Evolutionary conservation across 495 filamentous ascomycete species (phyloP), one percentile per base, ranked within the genome.

Genomic region (Acidomyces sp.): DNA sequence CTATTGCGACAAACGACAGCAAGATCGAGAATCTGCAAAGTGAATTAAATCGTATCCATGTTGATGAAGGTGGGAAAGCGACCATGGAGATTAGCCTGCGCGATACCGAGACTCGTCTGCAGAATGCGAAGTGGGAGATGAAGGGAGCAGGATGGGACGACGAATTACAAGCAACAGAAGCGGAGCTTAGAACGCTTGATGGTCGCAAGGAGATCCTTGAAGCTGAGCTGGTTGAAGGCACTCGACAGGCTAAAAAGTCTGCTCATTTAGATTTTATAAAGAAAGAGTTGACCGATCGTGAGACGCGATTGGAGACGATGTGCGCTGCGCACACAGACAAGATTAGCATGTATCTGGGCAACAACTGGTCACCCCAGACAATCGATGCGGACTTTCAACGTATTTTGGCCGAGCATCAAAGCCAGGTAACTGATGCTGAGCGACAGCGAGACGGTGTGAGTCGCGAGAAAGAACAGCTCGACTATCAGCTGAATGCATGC

Each of bases 31-130:
- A 51, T 3, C 67, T 82, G 10, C 81, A 88, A 48, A 62, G 58
- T 24, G 76, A 80, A 11, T 60, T 90, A 6, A 69, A 77, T 48
- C 63, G 60, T 6, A 75, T 96, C 36, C 71, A 79, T 11, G 67
- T 85, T 29, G 88, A 94, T 49, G 87, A 94, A 62, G 87, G 85
- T 10, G 69, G 73, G 19, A 79, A 82, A 53, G 77, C 79, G 22
- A 65, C 78, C 3, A 67, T 93, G 10, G 77, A 86, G 41, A 71
- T 77, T 3, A 77, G 78, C 28, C 65, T 80, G 26, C 71, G 77
- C 37, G 84, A 93, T 20, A 66, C 79, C 3, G 72, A 77, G 46
- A 62, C 68, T 3, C 69, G 61, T 31, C 68, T 93, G 5, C 62
- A 66, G 35, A 66, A 70, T 42, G 68, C 73, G 2, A 83, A 75